Base-by-base conservation (phyloP, 1,284 basidiomycete species). In the Trichosporon inkin region DNA sequence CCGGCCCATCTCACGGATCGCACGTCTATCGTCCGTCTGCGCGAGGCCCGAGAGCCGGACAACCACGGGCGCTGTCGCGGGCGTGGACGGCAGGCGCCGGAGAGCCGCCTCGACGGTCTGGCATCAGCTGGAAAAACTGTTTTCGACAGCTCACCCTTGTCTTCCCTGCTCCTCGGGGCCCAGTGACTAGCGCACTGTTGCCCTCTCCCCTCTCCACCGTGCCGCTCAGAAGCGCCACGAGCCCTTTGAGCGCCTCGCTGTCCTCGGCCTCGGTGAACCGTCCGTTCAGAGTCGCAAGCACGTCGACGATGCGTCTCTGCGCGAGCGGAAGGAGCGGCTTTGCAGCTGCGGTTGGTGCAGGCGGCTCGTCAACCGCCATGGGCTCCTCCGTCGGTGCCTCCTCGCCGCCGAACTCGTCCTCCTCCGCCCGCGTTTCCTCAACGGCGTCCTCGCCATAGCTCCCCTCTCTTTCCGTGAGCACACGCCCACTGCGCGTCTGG, bases 1-100 rank as follows among this genome's bases (percentile, higher is more conserved):
- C 56, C 87, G 81, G 0, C 90, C 90, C 67, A 97, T 89, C 76
- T 95, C 91, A n/a, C 88, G 85, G 73, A 96, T 85, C n/a, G 94
- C 94, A 3, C 91, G 80, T 28, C 88, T 83, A 72, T 96, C 94
- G 53, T 87, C 90, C 28, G 83, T 84, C 66, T 96, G 92, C 0
- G 87, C 84, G 74, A 89, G 84, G 0, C 92, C 94, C n/a, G 88
- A 90, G 1, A 97, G 81, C 0, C 86, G 86, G 52, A 97, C 83
- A 39, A 92, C 75, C 60, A 95, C 86, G 0, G 89, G 85, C 37
- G 47, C 79, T 63, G 34, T 85, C 68, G 28, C 78, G 14, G 70
- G 65, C 1, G 62, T 53, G 0, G 69, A 66, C 2, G 72, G 69
- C 2, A 76, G 63, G 13, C 73, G 64, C 19, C 66, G 62, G 5